Evolutionary conservation across 2,329 filamentous ascomycete species (phyloP).

Genomic region (Penicillium sp.): DNA sequence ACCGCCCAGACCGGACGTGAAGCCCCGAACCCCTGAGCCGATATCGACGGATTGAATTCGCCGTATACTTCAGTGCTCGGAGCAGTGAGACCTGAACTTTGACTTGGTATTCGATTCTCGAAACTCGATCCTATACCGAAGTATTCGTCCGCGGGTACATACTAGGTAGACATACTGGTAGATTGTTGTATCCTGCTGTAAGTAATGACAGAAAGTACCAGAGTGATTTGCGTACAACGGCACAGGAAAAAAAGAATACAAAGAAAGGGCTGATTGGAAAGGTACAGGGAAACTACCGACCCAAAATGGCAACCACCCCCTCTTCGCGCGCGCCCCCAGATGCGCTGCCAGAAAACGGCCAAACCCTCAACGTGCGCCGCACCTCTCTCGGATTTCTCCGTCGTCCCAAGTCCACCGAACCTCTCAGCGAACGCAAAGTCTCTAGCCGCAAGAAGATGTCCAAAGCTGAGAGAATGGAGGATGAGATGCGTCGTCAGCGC

Average conservation of each 20-base stretch:
- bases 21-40: background rate
- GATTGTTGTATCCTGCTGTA: background rate
- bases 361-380: conserved; percentile 35
- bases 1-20: background rate
- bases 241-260: background rate
- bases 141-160: background rate
- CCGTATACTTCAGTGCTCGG: background rate
- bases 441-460: conserved; percentile 38
- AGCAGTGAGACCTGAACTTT: background rate
- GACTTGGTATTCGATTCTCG: background rate
- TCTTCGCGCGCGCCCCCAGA: conserved; percentile 32
- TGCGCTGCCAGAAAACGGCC: conserved; percentile 30
- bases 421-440: conserved; percentile 51
- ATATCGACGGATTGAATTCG: conserved; percentile 6
- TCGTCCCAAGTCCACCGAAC: conserved; percentile 63
- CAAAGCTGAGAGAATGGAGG: conserved; percentile 43
- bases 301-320: conserved; percentile 34
- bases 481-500: conserved; percentile 53
- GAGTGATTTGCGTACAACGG: background rate
- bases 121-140: background rate
- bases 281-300: conserved; percentile 12
- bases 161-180: background rate
- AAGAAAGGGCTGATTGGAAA: background rate
- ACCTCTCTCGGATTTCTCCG: conserved; percentile 58
- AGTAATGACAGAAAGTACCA: background rate